Evolutionary conservation across 2,329 filamentous ascomycete species (phyloP).

Genomic region (Trichocomaceae sp.): DNA sequence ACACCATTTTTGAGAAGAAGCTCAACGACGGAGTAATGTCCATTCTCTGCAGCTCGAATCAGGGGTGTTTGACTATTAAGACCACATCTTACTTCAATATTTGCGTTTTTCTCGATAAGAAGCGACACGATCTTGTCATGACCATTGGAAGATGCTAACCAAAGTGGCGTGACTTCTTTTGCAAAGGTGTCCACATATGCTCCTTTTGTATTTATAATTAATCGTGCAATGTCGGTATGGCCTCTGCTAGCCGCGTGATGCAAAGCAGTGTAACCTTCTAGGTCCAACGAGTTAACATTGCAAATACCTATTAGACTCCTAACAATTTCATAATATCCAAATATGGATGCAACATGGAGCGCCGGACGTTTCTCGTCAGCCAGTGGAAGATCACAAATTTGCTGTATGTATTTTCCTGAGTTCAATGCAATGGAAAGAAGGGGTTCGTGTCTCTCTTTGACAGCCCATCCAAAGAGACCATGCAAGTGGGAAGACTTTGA

Average conservation of each 20-base stretch:
- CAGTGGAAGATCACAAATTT: slow-evolving; percentile 17
- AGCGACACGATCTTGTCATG: slow-evolving; percentile 1
- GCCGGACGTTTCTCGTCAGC: slow-evolving; percentile 17
- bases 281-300: slow-evolving; percentile 3
- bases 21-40: no score
- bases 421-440: slow-evolving; percentile 14
- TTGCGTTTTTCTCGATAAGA: background rate
- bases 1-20: no score
- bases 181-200: background rate
- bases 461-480: slow-evolving; percentile 20
- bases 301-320: background rate
- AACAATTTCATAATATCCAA: slow-evolving; percentile 7
- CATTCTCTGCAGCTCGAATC: slow-evolving; percentile 2
- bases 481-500: slow-evolving; percentile 16
- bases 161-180: slow-evolving; percentile 9
- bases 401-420: background rate
- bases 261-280: slow-evolving; percentile 9
- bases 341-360: slow-evolving; percentile 17
- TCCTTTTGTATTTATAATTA: background rate
- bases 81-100: slow-evolving; percentile 4
- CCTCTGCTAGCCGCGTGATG: slow-evolving; percentile 9
- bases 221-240: background rate
- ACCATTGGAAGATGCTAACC: slow-evolving; percentile 5
- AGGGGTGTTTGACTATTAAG: slow-evolving; percentile 7
- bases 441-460: slow-evolving; percentile 17